Base-by-base conservation (phyloP, 139 green algal species). In the Desmodesmus armatus region DNA sequence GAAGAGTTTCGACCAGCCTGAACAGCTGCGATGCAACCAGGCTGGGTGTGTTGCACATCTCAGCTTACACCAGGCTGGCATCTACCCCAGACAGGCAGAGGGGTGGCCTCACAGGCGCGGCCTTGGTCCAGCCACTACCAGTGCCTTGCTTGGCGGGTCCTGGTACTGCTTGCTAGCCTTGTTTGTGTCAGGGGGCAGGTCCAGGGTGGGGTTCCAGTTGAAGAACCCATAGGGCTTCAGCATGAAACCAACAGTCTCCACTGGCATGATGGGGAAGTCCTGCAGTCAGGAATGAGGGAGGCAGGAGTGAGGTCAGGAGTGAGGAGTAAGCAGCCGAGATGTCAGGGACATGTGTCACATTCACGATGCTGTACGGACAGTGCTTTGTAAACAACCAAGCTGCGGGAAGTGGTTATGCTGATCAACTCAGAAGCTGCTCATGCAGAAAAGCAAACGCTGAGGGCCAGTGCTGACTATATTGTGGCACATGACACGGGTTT, bases 191-290 rank as follows among this genome's bases (percentile, higher is more conserved):
- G 88, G 91, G 0, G 94, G 94, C 33, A 98, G 63, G 83, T 98
- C 94, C 76, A 72, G 76, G 0, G 82, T 88, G 11, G 96, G 95
- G 90, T 98, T 98, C 71, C 70, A 82, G 29, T 70, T 76, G 77
- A 95, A 94, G 87, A 95, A 95, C 69, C 88, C 88, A 62, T 83
- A 89, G 21, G 94, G 94, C 87, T 94, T 96, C 29, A 96, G 83
- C 72, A 82, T 71, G 88, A 97, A 96, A 47, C 86, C 88, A 15
- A 92, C 81, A 35, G 70, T 78, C 91, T 98, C 95, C 27, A 94
- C 91, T 0, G 95, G 95, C 95, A 98, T 98, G 49, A 98, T 33
- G 5, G 73, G 73, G 49, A 80, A 80, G 73, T 80, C 73, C 49
- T n/a, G n/a, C n/a, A n/a, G n/a, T n/a, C n/a, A n/a, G n/a, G n/a